Evolutionary conservation across 768 basidiomycete species (phyloP), one percentile per base, ranked within the genome.

Genomic region (Lactifluus volemus): DNA sequence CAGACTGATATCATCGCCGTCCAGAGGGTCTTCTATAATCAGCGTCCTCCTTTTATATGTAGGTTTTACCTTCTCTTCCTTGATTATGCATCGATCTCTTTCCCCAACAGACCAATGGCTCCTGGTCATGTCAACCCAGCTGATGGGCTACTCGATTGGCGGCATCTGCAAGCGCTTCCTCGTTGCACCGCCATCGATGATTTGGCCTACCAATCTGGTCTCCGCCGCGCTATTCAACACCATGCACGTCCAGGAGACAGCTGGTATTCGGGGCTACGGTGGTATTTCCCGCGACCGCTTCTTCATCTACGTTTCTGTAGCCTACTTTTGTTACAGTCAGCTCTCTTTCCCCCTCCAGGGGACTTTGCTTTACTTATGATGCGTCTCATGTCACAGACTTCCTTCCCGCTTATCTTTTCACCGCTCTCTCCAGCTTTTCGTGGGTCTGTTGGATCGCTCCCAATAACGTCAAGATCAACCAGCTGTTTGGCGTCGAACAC

Each of bases 291-390:
- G 83, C 41, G 79, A 77, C 61, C 73, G 76, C 15, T 84, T 82
- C 73, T 84, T 84, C 73, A 1, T 69, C 19, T 77, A 72, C 50
- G 76, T 68, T 1, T 80, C 77, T 67, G 0, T 68, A 2, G 77
- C 68, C 32, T 75, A 69, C 32, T 66, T 70, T 65, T 56, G 44
- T 63, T 78, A 75, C 25, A 65, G 75, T 86, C 86, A 67, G 77
- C 86, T 69, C 89, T 67, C 88, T 88, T 0, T 87, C 87, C 5
- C 91, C 87, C 70, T 73, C 89, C 61, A 89, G 89, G 25, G 79
- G 76, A 79, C 50, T 83, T 79, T 14, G 4, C 17, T 14, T 42
- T 38, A 55, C 3, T 10, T 1, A 36, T 55, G 1, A 65, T 29
- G 15, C 17, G 9, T 34, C 25, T 34, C 2, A 17, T 36, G 6